Base-by-base conservation (phyloP, 1,284 basidiomycete species). In the Sanghuangporus weigelae region DNA sequence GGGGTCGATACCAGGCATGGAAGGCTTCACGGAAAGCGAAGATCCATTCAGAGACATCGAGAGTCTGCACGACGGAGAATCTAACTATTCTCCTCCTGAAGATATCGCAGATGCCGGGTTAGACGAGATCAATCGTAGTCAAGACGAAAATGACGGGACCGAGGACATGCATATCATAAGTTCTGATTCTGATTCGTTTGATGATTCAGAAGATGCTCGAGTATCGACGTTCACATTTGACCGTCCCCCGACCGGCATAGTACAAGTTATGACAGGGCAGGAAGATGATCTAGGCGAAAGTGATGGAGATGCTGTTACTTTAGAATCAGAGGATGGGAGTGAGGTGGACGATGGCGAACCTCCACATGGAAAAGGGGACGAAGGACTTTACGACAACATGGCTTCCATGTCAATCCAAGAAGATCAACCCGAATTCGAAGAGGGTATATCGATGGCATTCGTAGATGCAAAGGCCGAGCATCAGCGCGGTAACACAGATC, bases 21-120 rank as follows among this genome's bases (percentile, higher is more conserved):
- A 68, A 21, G 65, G 72, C 61, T 51, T 46, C 21, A 79, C 73
- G 66, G 83, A 83, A 63, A 93, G 89, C 69, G 91, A 90, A 67
- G 93, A 94, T 76, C 88, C 90, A 19, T 95, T 95, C 75, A 84
- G 84, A 54, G 93, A 94, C 68, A 89, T 96, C 63, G 93, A 95
- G 71, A 93, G 92, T 68, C 73, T 93, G 69, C 77, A 80, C 40
- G 89, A 89, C 65, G 88, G 88, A 23, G 79, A 77, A 59, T 75
- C 78, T 38, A 50, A 51, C 42, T 40, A 63, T 39, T 39, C 57
- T 12, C 26, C 35, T 3, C 31, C 62, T 39, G 39, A 40, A 31
- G 26, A 40, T 14, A 38, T 57, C 35, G 67, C 55, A 12, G 49
- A 57, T 0, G 50, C 38, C 6, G 71, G 65, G 8, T 64, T 62